phyloP scores from a whole-genome alignment of 306 rosid species.

The Cucurbita ficifolia region DNA sequence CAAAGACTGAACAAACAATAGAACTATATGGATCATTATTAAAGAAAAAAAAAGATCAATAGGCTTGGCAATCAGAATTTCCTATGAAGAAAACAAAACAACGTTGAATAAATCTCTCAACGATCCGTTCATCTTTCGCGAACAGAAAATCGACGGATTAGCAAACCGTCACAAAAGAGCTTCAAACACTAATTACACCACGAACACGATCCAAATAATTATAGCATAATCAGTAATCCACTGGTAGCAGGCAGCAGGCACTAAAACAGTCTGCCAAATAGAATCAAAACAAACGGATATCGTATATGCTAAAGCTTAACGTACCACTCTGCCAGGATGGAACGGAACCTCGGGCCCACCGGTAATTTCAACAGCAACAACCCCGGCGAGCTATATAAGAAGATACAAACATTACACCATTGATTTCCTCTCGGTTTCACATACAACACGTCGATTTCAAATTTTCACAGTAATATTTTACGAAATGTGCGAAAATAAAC shows the following conservation, averaged over 20 bases:
- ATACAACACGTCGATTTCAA: neutral
- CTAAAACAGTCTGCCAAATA: neutral
- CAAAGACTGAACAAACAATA: neutral
- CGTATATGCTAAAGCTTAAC: neutral
- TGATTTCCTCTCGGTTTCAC: neutral
- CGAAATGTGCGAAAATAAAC: neutral
- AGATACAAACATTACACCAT: neutral
- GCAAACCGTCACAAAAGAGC: neutral
- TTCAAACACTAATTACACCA: neutral
- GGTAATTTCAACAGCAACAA: conserved; percentile 43
- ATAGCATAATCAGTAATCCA: neutral
- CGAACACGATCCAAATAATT: neutral
- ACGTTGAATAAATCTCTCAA: neutral
- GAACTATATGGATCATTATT: neutral
- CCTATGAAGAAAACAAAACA: neutral
- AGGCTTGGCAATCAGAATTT: neutral
- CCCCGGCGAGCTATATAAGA: conserved; percentile 36
- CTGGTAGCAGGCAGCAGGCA: neutral
- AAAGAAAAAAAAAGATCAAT: neutral
- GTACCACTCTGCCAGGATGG: conserved; percentile 50
- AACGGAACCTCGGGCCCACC: conserved; percentile 58
- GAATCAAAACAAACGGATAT: neutral
- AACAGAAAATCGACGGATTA: neutral
- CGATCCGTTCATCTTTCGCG: neutral
- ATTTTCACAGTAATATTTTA: neutral